These are phyloP conservation scores for Mrakia gelida DNA, from an alignment of 768 basidiomycete genomes.

Conservation along the genomic window DNA sequence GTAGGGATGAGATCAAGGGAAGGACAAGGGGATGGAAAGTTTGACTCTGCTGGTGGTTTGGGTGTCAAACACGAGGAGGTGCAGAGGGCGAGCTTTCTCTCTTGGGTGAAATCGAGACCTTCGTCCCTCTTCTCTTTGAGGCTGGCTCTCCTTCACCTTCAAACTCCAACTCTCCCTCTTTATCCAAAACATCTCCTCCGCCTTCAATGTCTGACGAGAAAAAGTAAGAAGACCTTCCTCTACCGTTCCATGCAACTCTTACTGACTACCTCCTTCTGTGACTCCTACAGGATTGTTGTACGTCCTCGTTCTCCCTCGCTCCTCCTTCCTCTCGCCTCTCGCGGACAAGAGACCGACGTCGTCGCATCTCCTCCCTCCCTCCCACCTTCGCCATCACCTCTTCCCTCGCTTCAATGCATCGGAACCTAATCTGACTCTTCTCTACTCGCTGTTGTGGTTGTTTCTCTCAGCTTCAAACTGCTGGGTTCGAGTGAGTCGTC, in stretches of 20 bases:
- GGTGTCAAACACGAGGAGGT: too few species aligned
- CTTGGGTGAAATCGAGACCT: not conserved
- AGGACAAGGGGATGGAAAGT: too few species aligned
- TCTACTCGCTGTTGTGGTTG: not conserved
- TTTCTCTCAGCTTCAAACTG: constrained; percentile 73
- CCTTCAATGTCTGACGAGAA: constrained; percentile 23
- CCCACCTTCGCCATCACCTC: not conserved
- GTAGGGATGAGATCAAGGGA: too few species aligned
- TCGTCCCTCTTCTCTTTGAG: not conserved
- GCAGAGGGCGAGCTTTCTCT: not conserved
- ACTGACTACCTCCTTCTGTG: not conserved
- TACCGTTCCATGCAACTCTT: not conserved
- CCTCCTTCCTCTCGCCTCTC: not conserved
- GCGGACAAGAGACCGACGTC: not conserved
- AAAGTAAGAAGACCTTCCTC: not conserved
- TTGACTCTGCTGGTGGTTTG: too few species aligned
- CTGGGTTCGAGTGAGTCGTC: constrained; percentile 67
- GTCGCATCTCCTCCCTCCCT: not conserved
- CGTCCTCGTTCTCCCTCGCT: not conserved
- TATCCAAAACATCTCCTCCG: not conserved
- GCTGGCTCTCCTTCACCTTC: not conserved
- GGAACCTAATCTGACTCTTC: not conserved
- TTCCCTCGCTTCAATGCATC: not conserved
- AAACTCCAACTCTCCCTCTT: not conserved
- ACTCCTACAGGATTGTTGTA: constrained; percentile 21